A percentile compares a stretch with the other conserved stretches of the same genome.
These are phyloP conservation scores for Ceratocystis eucalypticola DNA, from an alignment of 2,329 filamentous ascomycete species.

Conservation along the genomic window DNA sequence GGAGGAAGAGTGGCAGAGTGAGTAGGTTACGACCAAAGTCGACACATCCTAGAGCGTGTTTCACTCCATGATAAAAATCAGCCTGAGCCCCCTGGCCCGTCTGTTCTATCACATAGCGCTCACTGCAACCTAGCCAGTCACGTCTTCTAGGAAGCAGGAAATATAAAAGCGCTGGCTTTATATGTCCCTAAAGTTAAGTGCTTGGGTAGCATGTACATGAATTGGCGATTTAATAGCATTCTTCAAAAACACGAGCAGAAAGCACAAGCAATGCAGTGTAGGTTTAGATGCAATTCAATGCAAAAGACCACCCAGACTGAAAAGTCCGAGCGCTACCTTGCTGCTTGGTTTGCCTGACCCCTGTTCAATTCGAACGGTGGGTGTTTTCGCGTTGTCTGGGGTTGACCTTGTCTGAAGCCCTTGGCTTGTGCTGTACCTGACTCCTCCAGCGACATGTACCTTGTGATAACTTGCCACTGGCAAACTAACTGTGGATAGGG, in stretches of 20 bases:
- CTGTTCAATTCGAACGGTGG: slow-evolving; percentile 3
- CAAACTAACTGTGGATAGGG: not conserved
- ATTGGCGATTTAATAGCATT: not conserved
- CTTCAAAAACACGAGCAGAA: not conserved
- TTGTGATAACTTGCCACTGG: not conserved
- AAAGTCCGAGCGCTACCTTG: slow-evolving; percentile 4
- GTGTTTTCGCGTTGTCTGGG: slow-evolving; percentile 11
- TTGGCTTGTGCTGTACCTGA: not conserved
- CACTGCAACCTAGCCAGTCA: not conserved
- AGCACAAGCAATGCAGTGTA: not conserved
- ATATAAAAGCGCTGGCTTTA: not conserved
- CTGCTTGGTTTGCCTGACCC: not conserved
- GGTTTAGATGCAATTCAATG: not conserved
- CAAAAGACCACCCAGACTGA: not conserved
- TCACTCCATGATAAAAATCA: slow-evolving; percentile 5
- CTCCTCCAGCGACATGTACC: not conserved
- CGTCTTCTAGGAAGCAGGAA: not conserved
- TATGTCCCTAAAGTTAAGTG: too few relatives aligned
- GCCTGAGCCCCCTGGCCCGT: not conserved
- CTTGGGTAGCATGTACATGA: not conserved
- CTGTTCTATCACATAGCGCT: not conserved
- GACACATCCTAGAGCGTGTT: slow-evolving; percentile 12
- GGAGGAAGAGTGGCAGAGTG: not conserved
- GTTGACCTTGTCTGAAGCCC: slow-evolving; percentile 10
- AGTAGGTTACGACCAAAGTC: not conserved